phyloP scores from a whole-genome alignment of 495 filamentous ascomycete species.

The Glarea lozoyensis region DNA sequence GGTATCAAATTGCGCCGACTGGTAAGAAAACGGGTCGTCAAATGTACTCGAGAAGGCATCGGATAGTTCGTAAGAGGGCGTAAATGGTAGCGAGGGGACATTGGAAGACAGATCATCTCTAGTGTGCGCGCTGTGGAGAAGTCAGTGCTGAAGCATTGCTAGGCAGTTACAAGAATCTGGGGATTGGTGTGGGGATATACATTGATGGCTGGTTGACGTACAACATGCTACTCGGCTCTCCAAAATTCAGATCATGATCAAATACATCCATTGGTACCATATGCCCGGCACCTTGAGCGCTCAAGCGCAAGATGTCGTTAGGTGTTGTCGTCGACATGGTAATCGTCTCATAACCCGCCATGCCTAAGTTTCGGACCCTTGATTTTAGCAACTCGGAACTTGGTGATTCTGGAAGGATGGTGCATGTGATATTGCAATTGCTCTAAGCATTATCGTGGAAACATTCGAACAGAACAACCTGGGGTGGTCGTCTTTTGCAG shows the following conservation, averaged over 20 bases:
- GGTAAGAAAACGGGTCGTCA: constrained; percentile 58
- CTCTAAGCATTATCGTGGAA: constrained; percentile 7
- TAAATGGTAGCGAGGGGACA: constrained; percentile 40
- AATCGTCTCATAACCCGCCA: constrained; percentile 15
- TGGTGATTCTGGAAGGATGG: constrained; percentile 6
- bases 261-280: constrained; percentile 19
- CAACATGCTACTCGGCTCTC: constrained; percentile 15
- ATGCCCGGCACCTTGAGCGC: constrained; percentile 5
- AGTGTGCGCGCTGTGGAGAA: constrained; percentile 4
- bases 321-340: constrained; percentile 12
- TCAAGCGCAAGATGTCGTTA: constrained; percentile 18
- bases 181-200: not conserved
- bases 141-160: not conserved
- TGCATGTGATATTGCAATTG: constrained; percentile 4
- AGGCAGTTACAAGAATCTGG: not conserved
- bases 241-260: constrained; percentile 20
- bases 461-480: no score
- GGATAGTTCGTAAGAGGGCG: constrained; percentile 43
- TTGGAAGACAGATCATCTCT: constrained; percentile 34
- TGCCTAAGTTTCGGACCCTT: constrained; percentile 8
- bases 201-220: constrained; percentile 1
- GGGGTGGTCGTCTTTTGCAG: no score
- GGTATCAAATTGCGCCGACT: constrained; percentile 38
- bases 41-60: constrained; percentile 51
- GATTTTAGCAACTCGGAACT: not conserved